Conservation (phyloP, 768 basidiomycete species). For the Pulveroboletus sp. region DNA sequence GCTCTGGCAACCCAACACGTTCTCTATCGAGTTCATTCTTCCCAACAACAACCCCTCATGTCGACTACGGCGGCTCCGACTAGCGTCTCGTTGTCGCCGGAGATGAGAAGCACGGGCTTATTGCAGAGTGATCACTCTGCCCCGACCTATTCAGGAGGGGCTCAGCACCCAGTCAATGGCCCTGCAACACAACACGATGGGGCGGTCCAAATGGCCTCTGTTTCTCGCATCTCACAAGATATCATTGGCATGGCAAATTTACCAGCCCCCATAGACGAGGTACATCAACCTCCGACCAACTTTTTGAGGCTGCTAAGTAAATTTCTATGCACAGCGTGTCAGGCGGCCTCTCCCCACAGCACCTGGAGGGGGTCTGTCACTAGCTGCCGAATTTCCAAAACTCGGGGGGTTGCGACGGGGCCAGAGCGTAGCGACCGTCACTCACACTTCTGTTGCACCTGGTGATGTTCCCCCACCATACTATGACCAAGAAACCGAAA, state of each 20-base stretch:
- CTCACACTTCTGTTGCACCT: conserved; percentile 10
- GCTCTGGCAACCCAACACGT: conserved; percentile 13
- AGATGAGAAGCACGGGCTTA: conserved; percentile 16
- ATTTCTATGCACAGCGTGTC: conserved; percentile 1
- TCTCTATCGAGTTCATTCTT: conserved; percentile 10
- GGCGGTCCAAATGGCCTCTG: background rate
- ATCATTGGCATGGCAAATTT: conserved; percentile 3
- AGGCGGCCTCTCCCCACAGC: conserved; percentile 23
- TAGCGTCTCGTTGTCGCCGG: conserved; percentile 20
- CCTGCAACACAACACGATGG: background rate
- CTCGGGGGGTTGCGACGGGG: conserved; percentile 1
- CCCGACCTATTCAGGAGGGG: no score
- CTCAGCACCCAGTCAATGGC: conserved; percentile 6
- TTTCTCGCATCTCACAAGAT: conserved; percentile 12
- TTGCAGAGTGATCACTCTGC: conserved; percentile 8
- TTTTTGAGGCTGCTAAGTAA: background rate
- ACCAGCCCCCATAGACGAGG: conserved; percentile 15
- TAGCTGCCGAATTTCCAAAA: conserved; percentile 16
- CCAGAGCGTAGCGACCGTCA: conserved; percentile 1
- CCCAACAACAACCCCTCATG: conserved; percentile 7
- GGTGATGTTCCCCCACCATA: conserved; percentile 25
- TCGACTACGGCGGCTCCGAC: background rate
- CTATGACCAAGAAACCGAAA: conserved; percentile 19
- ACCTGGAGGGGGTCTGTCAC: conserved; percentile 16
- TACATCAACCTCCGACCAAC: conserved; percentile 1